Conservation (phyloP, 2,329 filamentous ascomycete genomes). For the Diaporthe sp. region DNA sequence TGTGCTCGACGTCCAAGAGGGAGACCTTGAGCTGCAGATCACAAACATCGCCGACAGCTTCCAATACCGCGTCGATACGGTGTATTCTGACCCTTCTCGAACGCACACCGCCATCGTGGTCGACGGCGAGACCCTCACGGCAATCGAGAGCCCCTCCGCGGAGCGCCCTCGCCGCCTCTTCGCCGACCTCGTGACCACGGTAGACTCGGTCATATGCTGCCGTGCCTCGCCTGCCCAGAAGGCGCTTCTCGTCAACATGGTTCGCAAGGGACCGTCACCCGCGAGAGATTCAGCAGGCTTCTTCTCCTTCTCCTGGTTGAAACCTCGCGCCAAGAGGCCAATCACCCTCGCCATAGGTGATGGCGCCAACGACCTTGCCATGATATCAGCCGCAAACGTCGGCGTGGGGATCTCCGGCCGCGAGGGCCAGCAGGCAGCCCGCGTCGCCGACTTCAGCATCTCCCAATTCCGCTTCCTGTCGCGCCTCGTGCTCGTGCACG, state of each 20-base stretch:
- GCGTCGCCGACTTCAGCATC: slow-evolving; percentile 92
- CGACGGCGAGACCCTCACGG: slow-evolving; percentile 67
- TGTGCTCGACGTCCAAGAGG: slow-evolving; percentile 75
- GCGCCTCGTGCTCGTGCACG: slow-evolving; percentile 85
- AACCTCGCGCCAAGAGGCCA: not conserved
- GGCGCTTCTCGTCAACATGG: slow-evolving; percentile 84
- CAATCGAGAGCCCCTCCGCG: slow-evolving; percentile 42
- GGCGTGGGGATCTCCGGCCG: slow-evolving; percentile 93
- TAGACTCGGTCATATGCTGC: slow-evolving; percentile 93
- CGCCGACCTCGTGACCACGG: slow-evolving; percentile 82
- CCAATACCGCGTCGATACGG: slow-evolving; percentile 51
- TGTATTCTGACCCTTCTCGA: slow-evolving; percentile 45
- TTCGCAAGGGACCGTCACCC: slow-evolving; percentile 61
- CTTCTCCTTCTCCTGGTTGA: not conserved
- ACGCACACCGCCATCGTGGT: slow-evolving; percentile 87
- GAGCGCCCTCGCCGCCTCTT: slow-evolving; percentile 68
- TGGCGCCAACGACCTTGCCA: slow-evolving; percentile 93
- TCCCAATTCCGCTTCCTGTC: slow-evolving; percentile 91
- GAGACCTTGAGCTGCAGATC: slow-evolving; percentile 76
- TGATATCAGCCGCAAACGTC: slow-evolving; percentile 90
- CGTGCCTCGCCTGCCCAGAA: slow-evolving; percentile 92
- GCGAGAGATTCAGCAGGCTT: not conserved
- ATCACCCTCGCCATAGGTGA: slow-evolving; percentile 92
- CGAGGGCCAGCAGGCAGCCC: slow-evolving; percentile 89
- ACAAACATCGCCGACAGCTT: slow-evolving; percentile 74